These are phyloP conservation scores for Xylaria sp. DNA, from an alignment of 2,329 filamentous ascomycete genomes.

Conservation along the genomic window DNA sequence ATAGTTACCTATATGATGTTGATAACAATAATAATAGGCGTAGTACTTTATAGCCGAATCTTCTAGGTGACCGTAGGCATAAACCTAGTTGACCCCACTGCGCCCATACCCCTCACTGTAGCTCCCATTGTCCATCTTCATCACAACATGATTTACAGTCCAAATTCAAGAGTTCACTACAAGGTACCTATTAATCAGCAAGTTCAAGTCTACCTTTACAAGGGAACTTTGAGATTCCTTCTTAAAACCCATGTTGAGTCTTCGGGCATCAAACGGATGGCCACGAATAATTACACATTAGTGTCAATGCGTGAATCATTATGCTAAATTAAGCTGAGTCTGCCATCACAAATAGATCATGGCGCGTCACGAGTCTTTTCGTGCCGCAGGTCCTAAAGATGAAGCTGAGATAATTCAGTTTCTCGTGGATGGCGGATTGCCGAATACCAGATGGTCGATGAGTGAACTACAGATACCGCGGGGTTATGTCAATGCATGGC, in stretches of 20 bases:
- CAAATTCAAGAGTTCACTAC: not conserved
- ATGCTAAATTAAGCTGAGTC: not conserved
- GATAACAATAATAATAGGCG: no score
- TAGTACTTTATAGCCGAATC: no score
- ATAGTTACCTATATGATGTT: no score
- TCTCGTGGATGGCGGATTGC: not conserved
- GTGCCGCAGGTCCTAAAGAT: constrained; percentile 2
- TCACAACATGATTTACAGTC: not conserved
- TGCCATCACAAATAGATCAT: not conserved
- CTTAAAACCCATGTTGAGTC: no score
- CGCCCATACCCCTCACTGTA: no score
- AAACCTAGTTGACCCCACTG: not conserved
- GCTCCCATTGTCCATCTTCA: not conserved
- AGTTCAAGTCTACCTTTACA: no score
- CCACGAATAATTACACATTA: not conserved
- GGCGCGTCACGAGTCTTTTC: not conserved
- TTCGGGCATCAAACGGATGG: not conserved
- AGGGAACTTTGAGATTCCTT: no score
- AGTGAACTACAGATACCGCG: constrained; percentile 10
- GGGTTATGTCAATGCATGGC: constrained; percentile 14
- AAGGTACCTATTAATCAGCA: no score
- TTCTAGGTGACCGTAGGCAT: no score
- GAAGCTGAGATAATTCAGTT: not conserved
- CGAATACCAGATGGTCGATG: not conserved
- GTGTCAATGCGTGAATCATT: not conserved